These are phyloP conservation scores for Aureobasidium sp. DNA, from an alignment of 2,329 filamentous ascomycete species.

Conservation along the genomic window DNA sequence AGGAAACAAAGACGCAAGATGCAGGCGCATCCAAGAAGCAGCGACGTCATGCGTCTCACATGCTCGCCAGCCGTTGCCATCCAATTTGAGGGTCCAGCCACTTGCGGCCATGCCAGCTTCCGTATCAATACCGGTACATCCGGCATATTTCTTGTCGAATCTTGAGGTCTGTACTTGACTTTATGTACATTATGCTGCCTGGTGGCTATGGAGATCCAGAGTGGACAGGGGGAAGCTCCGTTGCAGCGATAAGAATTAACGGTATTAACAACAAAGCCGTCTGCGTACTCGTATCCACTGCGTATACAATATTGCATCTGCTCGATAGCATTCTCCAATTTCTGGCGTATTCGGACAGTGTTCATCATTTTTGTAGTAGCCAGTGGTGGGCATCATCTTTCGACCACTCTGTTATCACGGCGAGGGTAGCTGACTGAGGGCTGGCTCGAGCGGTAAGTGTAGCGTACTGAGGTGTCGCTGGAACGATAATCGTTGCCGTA, in stretches of 20 bases:
- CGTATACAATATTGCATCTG: background rate
- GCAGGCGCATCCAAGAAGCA: background rate
- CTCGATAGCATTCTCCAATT: background rate
- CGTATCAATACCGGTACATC: conserved; percentile 23
- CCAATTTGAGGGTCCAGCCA: conserved; percentile 1
- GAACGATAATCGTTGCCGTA: background rate
- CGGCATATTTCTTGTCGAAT: background rate
- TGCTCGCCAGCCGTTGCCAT: conserved; percentile 1
- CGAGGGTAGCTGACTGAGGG: conserved; percentile 19
- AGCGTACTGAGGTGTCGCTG: conserved; percentile 4
- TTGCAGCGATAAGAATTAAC: background rate
- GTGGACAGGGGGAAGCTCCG: background rate
- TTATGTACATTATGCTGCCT: background rate
- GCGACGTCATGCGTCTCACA: conserved; percentile 11
- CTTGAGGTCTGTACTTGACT: background rate
- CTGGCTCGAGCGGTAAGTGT: conserved; percentile 16
- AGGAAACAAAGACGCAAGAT: background rate
- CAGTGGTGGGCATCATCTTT: conserved; percentile 20
- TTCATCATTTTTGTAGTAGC: conserved; percentile 25
- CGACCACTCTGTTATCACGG: background rate
- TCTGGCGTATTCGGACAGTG: background rate
- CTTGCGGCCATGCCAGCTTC: conserved; percentile 10
- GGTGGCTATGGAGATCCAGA: background rate
- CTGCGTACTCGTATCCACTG: conserved; percentile 24
- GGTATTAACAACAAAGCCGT: background rate